Base-by-base conservation (phyloP, 352 stramenopile genomes). In the Aphanomyces euteiches region DNA sequence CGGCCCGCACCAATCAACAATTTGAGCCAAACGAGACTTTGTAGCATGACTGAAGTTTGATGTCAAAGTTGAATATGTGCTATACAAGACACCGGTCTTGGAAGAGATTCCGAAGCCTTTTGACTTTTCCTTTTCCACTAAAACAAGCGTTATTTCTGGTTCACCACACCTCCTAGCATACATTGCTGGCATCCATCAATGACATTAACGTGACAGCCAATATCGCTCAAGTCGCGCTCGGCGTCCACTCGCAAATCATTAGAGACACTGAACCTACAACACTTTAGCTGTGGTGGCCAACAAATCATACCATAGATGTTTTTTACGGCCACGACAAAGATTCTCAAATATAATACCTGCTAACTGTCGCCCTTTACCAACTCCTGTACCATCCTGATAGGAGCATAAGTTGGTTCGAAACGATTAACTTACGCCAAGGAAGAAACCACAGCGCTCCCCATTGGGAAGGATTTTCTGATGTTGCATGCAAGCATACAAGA, bases 331-430 rank as follows among this genome's bases (percentile, higher is more conserved):
- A n/a, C 76, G 67, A 7, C 75, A 70, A 21, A 77, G 77, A 40
- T 85, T 79, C 67, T 95, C 82, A 10, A 84, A 70, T 6, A 95
- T 72, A 38, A 90, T 78, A 6, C 79, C 83, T 8, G 83, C 79
- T 40, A 93, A 80, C 70, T 93, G 84, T 0, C 87, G 75, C 12
- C 87, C 87, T 68, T 95, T 93, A 8, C 87, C 87, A 58, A 92
- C 81, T 38, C 83, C 85, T 10, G 75, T 74, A 4, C 73, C 77
- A 57, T 94, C 64, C 64, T 70, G 19, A 19, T 8, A 59, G 37
- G 21, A 34, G 40, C 17, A n/a, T 6, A 48, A 53, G 5, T 21
- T 3, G 3, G 8, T 8, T 28, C 21, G 4, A n/a, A 8, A 36
- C 7, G 7, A 41, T 57, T 12, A 17, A 54, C 5, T 15, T 54